Conservation (phyloP, 345 rosid species). For the Gossypium herbaceum region DNA sequence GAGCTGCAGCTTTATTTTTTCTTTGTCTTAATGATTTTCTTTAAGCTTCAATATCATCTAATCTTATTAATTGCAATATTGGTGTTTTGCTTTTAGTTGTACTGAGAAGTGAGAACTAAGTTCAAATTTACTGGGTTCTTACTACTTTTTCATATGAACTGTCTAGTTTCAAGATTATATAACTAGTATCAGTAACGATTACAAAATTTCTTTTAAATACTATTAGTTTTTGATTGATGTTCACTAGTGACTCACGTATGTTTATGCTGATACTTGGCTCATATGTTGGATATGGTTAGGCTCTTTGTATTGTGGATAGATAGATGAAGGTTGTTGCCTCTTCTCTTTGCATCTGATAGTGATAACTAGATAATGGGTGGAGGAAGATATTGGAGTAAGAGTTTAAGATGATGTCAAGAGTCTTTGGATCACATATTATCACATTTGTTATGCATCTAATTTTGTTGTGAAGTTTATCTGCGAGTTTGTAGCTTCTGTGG, state of each 20-base stretch:
- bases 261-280: neutral
- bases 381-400: neutral
- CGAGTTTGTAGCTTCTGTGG: neutral
- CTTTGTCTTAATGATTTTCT: neutral
- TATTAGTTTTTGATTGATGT: neutral
- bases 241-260: neutral
- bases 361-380: neutral
- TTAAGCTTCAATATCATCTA: neutral
- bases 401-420: neutral
- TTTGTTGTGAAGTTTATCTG: neutral
- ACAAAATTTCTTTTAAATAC: neutral
- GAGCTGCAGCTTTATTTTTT: neutral
- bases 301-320: neutral
- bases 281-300: neutral
- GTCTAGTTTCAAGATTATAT: neutral
- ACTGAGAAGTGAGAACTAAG: neutral
- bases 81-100: neutral
- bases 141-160: conserved; percentile 40
- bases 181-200: neutral
- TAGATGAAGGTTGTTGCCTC: neutral
- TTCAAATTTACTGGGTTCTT: neutral
- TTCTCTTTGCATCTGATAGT: too few species aligned
- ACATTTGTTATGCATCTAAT: neutral
- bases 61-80: neutral
- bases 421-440: neutral